Conservation (phyloP, 2,329 filamentous ascomycete species). For the Aspergillus texensis region DNA sequence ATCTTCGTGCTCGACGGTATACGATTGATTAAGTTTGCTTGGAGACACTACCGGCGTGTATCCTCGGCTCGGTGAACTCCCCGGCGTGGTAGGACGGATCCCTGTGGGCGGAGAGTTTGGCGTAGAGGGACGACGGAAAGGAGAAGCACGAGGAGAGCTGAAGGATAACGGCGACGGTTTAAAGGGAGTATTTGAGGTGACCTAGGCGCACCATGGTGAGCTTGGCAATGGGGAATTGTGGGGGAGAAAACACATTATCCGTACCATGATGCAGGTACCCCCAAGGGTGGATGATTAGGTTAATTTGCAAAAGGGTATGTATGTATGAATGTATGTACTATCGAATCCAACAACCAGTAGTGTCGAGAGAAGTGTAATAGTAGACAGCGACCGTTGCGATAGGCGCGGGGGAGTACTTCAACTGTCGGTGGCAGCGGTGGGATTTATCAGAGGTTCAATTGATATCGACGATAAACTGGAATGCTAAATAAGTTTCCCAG, state of each 20-base stretch:
- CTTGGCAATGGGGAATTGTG: neutral
- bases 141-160: conserved; percentile 69
- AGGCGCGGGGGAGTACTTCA: neutral
- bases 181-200: conserved; percentile 60
- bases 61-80: conserved; percentile 47
- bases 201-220: conserved; percentile 23
- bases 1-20: conserved; percentile 47
- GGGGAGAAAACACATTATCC: neutral
- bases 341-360: neutral
- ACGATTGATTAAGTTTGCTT: conserved; percentile 51
- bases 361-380: neutral
- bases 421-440: too few relatives aligned
- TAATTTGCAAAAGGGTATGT: neutral
- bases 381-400: neutral
- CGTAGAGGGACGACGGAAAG: conserved; percentile 67
- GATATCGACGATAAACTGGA: conserved; percentile 11
- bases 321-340: neutral
- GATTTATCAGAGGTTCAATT: neutral
- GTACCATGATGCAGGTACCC: conserved; percentile 25
- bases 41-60: conserved; percentile 49
- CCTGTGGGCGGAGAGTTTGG: conserved; percentile 65
- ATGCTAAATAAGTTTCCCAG: conserved; percentile 15
- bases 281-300: neutral
- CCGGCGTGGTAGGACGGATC: conserved; percentile 49
- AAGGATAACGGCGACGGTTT: conserved; percentile 74